Base-by-base conservation (phyloP, 306 rosid species). In the Acacia melanoxylon region DNA sequence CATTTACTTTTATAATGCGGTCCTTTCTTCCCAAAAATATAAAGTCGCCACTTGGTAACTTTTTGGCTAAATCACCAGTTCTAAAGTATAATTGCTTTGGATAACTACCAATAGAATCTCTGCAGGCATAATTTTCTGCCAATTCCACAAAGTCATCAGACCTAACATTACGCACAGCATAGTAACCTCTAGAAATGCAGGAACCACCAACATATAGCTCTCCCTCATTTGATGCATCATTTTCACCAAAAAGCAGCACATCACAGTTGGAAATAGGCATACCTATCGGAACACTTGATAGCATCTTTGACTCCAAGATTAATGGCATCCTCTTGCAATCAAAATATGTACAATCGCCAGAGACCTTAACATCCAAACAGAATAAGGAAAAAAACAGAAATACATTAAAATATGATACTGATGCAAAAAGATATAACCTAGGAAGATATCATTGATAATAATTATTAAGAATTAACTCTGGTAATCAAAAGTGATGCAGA, bases 311-410 rank as follows among this genome's bases (percentile, higher is more conserved):
- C 90, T 90, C 89, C 87, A 93, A 84, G 86, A 88, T 85, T 84
- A 69, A 56, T n/a, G 95, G 88, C 86, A 95, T 76, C 86, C 82
- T 95, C 93, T 91, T 89, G 95, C 98, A 95, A 85, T 95, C 98
- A 89, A 95, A 95, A 90, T 91, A 95, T 59, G 93, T 93, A 82
- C 98, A 95, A 85, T 95, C 98, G 63, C 98, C 98, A 17, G 98
- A 88, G 19, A 95, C 97, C 98, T 94, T 77, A 48, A 62, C 83
- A 71, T 31, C 81, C 42, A 33, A 80, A 82, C 31, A 68, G 81
- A 75, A 84, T 44, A 77, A 25, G 68, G 70, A 80, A 10, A 10
- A 8, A 22, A 58, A 56, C 3, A 56, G 4, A 56, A 61, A 61
- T 24, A 25, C 17, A 25, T 25, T 61, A 61, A 84, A 77, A 71